Conservation (phyloP, 1,139 yeast species). For the Suhomyces kunorum region DNA sequence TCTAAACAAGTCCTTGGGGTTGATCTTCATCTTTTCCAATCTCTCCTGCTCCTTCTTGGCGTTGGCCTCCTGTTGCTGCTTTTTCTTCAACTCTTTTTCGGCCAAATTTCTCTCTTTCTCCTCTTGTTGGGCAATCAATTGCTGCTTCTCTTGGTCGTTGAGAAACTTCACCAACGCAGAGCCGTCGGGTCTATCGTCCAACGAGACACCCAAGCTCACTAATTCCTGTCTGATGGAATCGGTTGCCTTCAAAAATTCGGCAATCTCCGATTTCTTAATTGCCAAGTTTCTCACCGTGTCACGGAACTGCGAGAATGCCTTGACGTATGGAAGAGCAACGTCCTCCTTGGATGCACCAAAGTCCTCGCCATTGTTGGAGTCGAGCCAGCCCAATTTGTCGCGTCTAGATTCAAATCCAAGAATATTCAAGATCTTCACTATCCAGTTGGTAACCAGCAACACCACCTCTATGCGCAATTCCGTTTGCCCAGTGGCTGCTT, state of each 20-base stretch:
- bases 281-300: slow-evolving; percentile 77
- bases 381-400: slow-evolving; percentile 81
- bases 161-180: slow-evolving; percentile 82
- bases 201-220: slow-evolving; percentile 71
- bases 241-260: slow-evolving; percentile 53
- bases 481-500: slow-evolving; percentile 45
- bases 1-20: slow-evolving; percentile 74
- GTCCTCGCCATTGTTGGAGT: slow-evolving; percentile 25
- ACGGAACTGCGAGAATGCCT: slow-evolving; percentile 75
- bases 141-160: slow-evolving; percentile 65
- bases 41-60: slow-evolving; percentile 68
- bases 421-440: slow-evolving; percentile 66
- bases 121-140: slow-evolving; percentile 60
- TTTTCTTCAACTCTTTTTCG: slow-evolving; percentile 45
- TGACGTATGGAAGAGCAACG: slow-evolving; percentile 73
- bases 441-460: slow-evolving; percentile 62
- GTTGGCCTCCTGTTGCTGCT: slow-evolving; percentile 39
- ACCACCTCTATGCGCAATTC: slow-evolving; percentile 66
- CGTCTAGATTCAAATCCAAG: slow-evolving; percentile 74
- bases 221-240: slow-evolving; percentile 55
- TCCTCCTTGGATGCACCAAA: slow-evolving; percentile 55
- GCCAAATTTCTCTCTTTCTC: slow-evolving; percentile 53
- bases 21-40: slow-evolving; percentile 64
- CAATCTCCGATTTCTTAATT: slow-evolving; percentile 58
- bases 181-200: slow-evolving; percentile 85